Evolutionary conservation across 108 stramenopile species (phyloP), one percentile per base, ranked within the genome.

Genomic region (Nitzschia putrida): DNA sequence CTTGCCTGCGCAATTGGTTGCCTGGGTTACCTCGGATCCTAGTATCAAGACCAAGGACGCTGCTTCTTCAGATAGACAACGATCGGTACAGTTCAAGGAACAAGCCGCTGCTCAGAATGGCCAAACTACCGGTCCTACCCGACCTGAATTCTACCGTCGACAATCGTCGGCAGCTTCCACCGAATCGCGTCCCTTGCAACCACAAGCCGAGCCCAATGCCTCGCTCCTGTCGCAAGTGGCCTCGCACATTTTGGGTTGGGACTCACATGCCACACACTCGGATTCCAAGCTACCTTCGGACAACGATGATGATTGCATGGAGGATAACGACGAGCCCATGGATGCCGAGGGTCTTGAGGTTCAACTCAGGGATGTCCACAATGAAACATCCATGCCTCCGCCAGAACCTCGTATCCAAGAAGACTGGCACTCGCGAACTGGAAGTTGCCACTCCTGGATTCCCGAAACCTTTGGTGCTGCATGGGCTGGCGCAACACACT

Each of bases 211-310:
- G 52, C 65, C 50, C 23, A 63, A 73, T 57, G 34, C 74, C 18
- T 76, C 80, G 8, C 53, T 81, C 0, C 34, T 81, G 38, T 60
- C 69, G 18, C 74, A 75, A 55, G 70, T 81, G 10, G 80, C 76
- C 8, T 40, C 34, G 53, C 75, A 73, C 24, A 69, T 81, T 41
- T 40, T 68, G 10, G 67, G 67, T 3, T 68, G 67, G 67, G 67
- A 68, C 12, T n/a, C 59, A 23, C 45, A 64, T 29, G 21, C 16
- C 1, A 37, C 20, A 10, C 51, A 40, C 8, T 39, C 25, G 38
- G 40, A 49, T 18, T 21, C n/a, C 8, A 54, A 39, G 16, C 39
- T 25, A 51, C 51, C 29, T 39, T 13, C n/a, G 8, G 52, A 6
- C 20, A 8, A 20, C 5, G 34, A n/a, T 29, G 13, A 10, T 5